phyloP scores from a whole-genome alignment of 2,329 filamentous ascomycete genomes.

The Colletotrichum lentis region DNA sequence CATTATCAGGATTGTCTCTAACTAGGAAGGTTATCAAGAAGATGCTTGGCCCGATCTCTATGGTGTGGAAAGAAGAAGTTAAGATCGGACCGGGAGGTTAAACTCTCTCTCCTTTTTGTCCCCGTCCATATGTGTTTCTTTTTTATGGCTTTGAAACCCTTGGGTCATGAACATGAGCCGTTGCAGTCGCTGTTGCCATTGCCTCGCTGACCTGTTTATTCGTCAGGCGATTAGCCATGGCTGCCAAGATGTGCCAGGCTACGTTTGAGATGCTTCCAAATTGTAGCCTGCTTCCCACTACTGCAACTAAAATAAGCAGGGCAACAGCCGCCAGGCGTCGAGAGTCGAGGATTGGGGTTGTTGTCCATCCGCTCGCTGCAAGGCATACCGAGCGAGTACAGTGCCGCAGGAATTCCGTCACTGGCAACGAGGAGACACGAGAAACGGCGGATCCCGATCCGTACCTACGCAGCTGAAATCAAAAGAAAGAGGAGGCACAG shows the following conservation, averaged over 20 bases:
- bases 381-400: slow-evolving; percentile 1
- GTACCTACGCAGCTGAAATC: slow-evolving; percentile 7
- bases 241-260: slow-evolving; percentile 26
- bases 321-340: background rate
- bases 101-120: background rate
- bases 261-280: background rate
- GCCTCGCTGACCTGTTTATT: slow-evolving; percentile 17
- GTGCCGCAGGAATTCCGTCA: background rate
- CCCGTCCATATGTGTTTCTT: background rate
- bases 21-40: background rate
- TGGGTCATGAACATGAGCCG: background rate
- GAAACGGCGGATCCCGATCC: slow-evolving; percentile 4
- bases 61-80: background rate
- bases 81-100: background rate
- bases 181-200: background rate
- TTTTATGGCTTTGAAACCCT: background rate
- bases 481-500: slow-evolving; percentile 1
- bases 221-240: slow-evolving; percentile 18
- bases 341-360: slow-evolving; percentile 13
- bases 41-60: background rate
- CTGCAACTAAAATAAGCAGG: slow-evolving; percentile 1
- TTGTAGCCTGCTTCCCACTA: background rate
- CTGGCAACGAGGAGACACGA: background rate
- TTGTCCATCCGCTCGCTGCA: background rate
- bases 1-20: background rate